Percentiles rank a stretch among this genome's conserved stretches.
These are phyloP conservation scores for Leccinum boreale DNA, from an alignment of 768 basidiomycete genomes.

Conservation along the genomic window DNA sequence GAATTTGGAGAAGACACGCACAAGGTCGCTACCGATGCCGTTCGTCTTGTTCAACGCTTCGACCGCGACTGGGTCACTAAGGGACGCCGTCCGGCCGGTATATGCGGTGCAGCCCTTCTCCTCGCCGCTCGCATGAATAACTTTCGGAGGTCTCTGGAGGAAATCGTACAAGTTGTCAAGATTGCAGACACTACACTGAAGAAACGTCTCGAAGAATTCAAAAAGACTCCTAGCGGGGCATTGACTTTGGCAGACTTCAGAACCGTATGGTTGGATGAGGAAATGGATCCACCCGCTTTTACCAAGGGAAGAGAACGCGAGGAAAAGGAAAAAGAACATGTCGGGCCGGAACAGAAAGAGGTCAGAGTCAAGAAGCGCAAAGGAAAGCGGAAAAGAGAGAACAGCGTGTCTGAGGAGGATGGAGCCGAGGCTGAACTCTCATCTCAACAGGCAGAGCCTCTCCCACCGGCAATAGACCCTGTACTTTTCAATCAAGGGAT, in stretches of 20 bases:
- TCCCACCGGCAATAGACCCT: conserved; percentile 46
- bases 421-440: conserved; percentile 10
- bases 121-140: conserved; percentile 99
- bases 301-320: conserved; percentile 73
- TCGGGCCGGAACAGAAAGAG: conserved; percentile 32
- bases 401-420: conserved; percentile 36
- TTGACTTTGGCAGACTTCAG: conserved; percentile 89
- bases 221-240: conserved; percentile 78
- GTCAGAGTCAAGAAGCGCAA: conserved; percentile 28
- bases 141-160: conserved; percentile 87
- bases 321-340: conserved; percentile 47
- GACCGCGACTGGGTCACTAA: conserved; percentile 97
- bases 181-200: conserved; percentile 94
- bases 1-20: conserved; percentile 96
- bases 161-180: conserved; percentile 98
- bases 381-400: conserved; percentile 41
- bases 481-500: conserved; percentile 65
- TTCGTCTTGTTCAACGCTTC: conserved; percentile 90
- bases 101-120: conserved; percentile 93
- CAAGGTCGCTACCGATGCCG: conserved; percentile 88
- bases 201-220: conserved; percentile 95
- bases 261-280: conserved; percentile 86
- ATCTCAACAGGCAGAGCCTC: conserved; percentile 17
- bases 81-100: conserved; percentile 93
- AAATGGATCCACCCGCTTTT: conserved; percentile 89